These are phyloP conservation scores for Pestalotiopsis sp. DNA, from an alignment of 2,329 filamentous ascomycete genomes.

Conservation along the genomic window DNA sequence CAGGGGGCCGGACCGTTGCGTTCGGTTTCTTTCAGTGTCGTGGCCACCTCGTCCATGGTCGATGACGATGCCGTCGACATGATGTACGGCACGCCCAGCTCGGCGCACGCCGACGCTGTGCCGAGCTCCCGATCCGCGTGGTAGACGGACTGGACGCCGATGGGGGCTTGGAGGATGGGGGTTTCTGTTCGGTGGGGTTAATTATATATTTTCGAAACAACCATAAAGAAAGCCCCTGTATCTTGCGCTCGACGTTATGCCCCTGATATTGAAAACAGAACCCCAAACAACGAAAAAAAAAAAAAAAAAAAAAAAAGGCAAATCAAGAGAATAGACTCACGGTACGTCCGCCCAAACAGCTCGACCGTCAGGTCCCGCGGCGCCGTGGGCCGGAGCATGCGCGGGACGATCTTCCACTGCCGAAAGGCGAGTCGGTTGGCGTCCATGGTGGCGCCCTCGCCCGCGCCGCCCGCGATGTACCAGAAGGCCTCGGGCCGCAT, in stretches of 20 bases:
- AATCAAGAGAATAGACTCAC: conserved; percentile 22
- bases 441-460: conserved; percentile 63
- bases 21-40: conserved; percentile 58
- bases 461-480: conserved; percentile 66
- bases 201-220: background rate
- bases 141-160: conserved; percentile 71
- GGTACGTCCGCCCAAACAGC: conserved; percentile 54
- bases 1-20: conserved; percentile 53
- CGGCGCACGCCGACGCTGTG: conserved; percentile 63
- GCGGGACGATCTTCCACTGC: conserved; percentile 54
- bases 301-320: too few relatives aligned
- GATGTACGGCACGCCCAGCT: conserved; percentile 66
- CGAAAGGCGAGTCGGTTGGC: conserved; percentile 62
- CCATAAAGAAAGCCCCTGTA: too few relatives aligned
- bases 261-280: background rate
- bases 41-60: conserved; percentile 68
- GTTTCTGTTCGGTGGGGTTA: conserved; percentile 29
- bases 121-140: conserved; percentile 68
- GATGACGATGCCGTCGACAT: conserved; percentile 66
- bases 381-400: conserved; percentile 48
- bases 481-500: conserved; percentile 55
- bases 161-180: conserved; percentile 66
- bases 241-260: too few relatives aligned
- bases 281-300: too few relatives aligned
- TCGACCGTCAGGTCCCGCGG: conserved; percentile 48